Conservation (phyloP, 768 basidiomycete genomes). For the Cyclocybe cylindracea region DNA sequence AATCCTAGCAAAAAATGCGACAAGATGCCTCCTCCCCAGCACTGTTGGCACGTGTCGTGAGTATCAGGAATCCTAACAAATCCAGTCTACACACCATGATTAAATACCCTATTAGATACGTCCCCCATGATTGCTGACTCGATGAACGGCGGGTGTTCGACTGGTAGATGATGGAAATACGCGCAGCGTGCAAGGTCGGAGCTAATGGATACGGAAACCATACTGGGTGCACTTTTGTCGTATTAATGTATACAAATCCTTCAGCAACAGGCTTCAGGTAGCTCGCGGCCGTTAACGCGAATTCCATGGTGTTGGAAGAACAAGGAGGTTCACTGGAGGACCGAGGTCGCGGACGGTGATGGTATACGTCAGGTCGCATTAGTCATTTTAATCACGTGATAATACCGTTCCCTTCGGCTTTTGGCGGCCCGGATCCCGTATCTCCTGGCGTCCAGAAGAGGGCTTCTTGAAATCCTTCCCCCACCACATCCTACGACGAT, state of each 20-base stretch:
- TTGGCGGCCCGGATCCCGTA: neutral
- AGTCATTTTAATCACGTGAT: no score
- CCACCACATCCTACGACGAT: slow-evolving; percentile 1
- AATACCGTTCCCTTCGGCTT: no score
- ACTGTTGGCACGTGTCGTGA: neutral
- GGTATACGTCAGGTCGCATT: neutral
- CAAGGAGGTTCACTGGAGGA: neutral
- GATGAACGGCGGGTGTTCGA: slow-evolving; percentile 32
- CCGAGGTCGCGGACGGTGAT: neutral
- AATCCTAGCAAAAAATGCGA: slow-evolving; percentile 44
- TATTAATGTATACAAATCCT: slow-evolving; percentile 23
- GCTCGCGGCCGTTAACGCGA: slow-evolving; percentile 15
- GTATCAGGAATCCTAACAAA: neutral
- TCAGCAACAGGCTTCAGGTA: slow-evolving; percentile 19
- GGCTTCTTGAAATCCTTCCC: neutral
- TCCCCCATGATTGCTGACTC: slow-evolving; percentile 39
- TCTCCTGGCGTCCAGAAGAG: neutral
- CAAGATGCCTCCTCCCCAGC: slow-evolving; percentile 50
- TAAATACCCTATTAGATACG: slow-evolving; percentile 45
- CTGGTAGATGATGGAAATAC: slow-evolving; percentile 47
- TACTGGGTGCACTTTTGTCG: slow-evolving; percentile 37
- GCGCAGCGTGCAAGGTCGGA: slow-evolving; percentile 42
- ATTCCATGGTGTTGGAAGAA: slow-evolving; percentile 14
- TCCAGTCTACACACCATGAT: slow-evolving; percentile 37
- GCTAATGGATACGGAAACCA: slow-evolving; percentile 43